phyloP scores from a whole-genome alignment of 176 grass and related monocot genomes.

The Musa itinerans region DNA sequence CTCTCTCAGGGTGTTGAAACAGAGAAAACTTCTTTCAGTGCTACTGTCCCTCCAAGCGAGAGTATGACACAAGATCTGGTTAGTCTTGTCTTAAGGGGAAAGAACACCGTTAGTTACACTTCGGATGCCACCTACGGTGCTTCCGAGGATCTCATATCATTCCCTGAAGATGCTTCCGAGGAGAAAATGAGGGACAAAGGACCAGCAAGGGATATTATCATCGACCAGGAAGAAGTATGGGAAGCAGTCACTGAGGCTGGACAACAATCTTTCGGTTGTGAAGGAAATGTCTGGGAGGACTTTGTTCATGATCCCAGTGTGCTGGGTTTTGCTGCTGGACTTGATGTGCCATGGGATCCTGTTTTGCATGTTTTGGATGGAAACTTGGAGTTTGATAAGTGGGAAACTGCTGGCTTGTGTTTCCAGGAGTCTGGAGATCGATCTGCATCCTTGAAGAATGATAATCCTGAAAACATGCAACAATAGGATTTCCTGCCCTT shows the following conservation, averaged over 20 bases:
- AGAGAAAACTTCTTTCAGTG: slow-evolving; percentile 18
- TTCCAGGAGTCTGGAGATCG: slow-evolving; percentile 8
- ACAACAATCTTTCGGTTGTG: slow-evolving; percentile 21
- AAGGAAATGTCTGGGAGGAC: slow-evolving; percentile 21
- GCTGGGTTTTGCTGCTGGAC: slow-evolving; percentile 19
- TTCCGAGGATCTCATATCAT: slow-evolving; percentile 25
- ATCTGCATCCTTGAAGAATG: background rate
- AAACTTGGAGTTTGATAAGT: slow-evolving; percentile 37
- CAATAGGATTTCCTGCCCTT: background rate
- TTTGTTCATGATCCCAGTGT: slow-evolving; percentile 15
- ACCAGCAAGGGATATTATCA: background rate
- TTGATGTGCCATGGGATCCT: slow-evolving; percentile 42
- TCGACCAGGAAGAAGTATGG: slow-evolving; percentile 31
- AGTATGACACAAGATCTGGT: slow-evolving; percentile 18
- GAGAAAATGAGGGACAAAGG: slow-evolving; percentile 19
- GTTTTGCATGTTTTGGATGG: slow-evolving; percentile 30
- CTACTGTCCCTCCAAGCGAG: background rate
- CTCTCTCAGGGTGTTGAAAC: slow-evolving; percentile 3
- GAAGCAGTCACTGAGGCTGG: slow-evolving; percentile 12
- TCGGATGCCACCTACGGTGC: slow-evolving; percentile 24
- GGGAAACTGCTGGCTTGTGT: slow-evolving; percentile 22
- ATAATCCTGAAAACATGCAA: slow-evolving; percentile 21
- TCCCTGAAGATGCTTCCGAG: slow-evolving; percentile 20
- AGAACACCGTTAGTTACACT: slow-evolving; percentile 21
- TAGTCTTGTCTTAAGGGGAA: slow-evolving; percentile 29